Percentiles rank a stretch among this genome's conserved stretches.
These are phyloP conservation scores for Aspergillus novoparasiticus DNA, from an alignment of 2,329 filamentous ascomycete species.

Conservation along the genomic window DNA sequence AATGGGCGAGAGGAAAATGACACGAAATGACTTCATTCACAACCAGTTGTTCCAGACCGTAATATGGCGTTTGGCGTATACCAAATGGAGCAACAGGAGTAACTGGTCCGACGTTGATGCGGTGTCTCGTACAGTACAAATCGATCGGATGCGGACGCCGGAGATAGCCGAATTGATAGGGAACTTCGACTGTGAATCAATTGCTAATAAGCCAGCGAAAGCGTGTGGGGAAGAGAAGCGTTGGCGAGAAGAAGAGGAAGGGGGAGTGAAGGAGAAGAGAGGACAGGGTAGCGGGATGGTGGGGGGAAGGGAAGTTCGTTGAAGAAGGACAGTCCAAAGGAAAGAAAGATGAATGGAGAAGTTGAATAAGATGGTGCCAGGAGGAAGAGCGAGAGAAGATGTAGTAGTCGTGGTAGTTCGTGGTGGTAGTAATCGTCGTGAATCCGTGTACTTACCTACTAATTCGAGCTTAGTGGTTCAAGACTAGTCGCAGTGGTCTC, in stretches of 20 bases:
- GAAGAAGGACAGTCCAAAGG: conserved; percentile 2
- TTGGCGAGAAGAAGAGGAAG: conserved; percentile 4
- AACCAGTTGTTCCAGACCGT: not conserved
- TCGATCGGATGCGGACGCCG: conserved; percentile 30
- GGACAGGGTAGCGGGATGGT: not conserved
- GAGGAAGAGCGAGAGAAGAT: conserved; percentile 2
- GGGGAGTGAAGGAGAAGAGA: not conserved
- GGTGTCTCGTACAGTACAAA: conserved; percentile 20
- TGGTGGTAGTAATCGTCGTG: not conserved
- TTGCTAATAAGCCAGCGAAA: conserved; percentile 26
- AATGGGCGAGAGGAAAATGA: not conserved
- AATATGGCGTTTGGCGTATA: conserved; percentile 1
- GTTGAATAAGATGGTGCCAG: not conserved
- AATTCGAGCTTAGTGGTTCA: not conserved
- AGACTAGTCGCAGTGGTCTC: not conserved
- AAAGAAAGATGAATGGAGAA: conserved; percentile 7
- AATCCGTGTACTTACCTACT: conserved; percentile 5
- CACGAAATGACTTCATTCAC: conserved; percentile 3
- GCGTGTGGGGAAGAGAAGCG: not conserved
- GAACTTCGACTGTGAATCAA: conserved; percentile 19
- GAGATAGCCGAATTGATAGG: conserved; percentile 28
- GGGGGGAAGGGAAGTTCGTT: conserved; percentile 2
- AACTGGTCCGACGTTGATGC: not conserved
- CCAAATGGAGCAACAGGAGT: not conserved
- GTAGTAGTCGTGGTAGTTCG: not conserved